phyloP scores from a whole-genome alignment of 306 rosid genomes.

The Vachellia collinsii region DNA sequence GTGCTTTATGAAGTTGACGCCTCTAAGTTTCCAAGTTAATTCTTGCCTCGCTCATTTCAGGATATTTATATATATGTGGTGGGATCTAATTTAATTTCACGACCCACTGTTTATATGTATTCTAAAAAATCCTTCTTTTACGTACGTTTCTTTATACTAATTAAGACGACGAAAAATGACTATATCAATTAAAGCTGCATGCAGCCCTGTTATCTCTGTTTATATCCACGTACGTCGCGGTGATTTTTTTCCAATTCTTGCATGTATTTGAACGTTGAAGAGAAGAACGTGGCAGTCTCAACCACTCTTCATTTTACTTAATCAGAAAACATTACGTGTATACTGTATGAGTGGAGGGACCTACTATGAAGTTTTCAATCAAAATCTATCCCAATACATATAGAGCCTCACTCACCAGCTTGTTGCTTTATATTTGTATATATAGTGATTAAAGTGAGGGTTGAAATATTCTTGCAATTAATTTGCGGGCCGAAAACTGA shows the following conservation, averaged over 20 bases:
- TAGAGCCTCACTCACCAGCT: not conserved
- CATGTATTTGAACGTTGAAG: not conserved
- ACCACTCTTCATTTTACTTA: not conserved
- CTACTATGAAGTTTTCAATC: constrained; percentile 18
- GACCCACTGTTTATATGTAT: not conserved
- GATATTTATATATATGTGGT: not conserved
- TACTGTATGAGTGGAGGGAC: not conserved
- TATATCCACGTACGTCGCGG: not conserved
- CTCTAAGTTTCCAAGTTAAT: not conserved
- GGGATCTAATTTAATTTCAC: not conserved
- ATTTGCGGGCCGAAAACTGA: not conserved
- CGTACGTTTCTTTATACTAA: not conserved
- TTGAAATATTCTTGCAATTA: not conserved
- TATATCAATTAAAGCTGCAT: not conserved
- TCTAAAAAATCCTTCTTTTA: not conserved
- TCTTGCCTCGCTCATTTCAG: not conserved
- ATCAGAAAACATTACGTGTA: not conserved
- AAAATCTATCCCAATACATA: not conserved
- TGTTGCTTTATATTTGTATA: not conserved
- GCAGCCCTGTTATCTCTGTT: not conserved
- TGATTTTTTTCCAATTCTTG: not conserved
- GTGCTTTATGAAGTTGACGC: not conserved
- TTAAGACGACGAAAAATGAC: not conserved
- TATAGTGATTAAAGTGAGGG: not conserved
- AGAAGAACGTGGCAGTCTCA: not conserved